Evolutionary conservation across 2,329 filamentous ascomycete genomes (phyloP).

Genomic region (Alternaria triticimaculans): DNA sequence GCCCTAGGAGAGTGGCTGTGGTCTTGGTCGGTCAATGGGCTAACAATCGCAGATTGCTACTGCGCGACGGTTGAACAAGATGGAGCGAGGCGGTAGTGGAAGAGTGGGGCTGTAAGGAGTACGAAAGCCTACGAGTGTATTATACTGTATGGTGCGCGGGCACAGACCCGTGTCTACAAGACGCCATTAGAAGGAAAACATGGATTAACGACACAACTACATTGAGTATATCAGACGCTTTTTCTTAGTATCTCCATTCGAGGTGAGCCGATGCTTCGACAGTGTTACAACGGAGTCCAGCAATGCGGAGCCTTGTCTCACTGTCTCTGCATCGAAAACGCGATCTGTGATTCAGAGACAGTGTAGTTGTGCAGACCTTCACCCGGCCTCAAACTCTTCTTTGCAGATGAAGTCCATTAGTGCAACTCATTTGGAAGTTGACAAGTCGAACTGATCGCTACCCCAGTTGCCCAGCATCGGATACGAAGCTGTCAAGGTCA

Average conservation of each 20-base stretch:
- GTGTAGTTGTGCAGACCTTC: not conserved
- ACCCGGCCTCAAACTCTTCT: not conserved
- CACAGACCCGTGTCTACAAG: conserved; percentile 18
- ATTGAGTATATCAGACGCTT: not conserved
- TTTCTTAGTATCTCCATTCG: not conserved
- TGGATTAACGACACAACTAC: not conserved
- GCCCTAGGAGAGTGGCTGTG: not conserved
- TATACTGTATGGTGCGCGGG: conserved; percentile 32
- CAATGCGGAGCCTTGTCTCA: not conserved
- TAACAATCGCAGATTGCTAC: conserved; percentile 59
- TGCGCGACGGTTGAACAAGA: conserved; percentile 64
- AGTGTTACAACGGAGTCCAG: not conserved
- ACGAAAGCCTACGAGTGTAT: conserved; percentile 25
- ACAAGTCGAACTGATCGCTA: not conserved
- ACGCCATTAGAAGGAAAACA: conserved; percentile 1
- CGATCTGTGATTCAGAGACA: not conserved
- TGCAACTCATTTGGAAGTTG: not conserved
- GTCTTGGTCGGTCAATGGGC: conserved; percentile 2
- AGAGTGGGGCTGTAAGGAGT: conserved; percentile 36
- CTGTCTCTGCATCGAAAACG: not conserved
- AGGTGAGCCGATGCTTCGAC: not conserved
- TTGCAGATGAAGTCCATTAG: not conserved
- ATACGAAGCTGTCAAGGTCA: not conserved
- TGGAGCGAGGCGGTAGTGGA: conserved; percentile 58
- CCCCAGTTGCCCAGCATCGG: not conserved